A percentile compares a stretch with the other conserved stretches of the same genome.
phyloP scores from a whole-genome alignment of 768 basidiomycete species.

The Suillus subalutaceus region DNA sequence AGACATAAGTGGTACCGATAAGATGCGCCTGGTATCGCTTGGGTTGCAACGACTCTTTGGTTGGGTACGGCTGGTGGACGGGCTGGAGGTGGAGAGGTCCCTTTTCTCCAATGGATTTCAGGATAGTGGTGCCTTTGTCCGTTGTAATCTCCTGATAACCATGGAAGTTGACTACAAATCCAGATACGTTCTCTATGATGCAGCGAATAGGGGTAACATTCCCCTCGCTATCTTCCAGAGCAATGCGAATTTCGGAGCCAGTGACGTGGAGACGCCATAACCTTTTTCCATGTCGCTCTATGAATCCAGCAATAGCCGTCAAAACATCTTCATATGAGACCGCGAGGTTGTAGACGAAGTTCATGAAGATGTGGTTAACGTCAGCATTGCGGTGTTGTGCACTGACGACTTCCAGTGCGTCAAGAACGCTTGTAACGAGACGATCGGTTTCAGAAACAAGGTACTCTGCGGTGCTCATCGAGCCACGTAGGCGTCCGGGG shows the following conservation, averaged over 20 bases:
- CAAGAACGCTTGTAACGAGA: slow-evolving; percentile 89
- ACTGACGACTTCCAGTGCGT: slow-evolving; percentile 92
- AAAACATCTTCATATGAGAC: slow-evolving; percentile 97
- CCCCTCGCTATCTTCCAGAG: slow-evolving; percentile 92
- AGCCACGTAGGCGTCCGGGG: slow-evolving; percentile 89
- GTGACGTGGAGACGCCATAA: slow-evolving; percentile 98
- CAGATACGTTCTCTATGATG: slow-evolving; percentile 97
- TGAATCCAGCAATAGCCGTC: slow-evolving; percentile 97
- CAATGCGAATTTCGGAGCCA: slow-evolving; percentile 94
- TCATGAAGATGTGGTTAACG: slow-evolving; percentile 99
- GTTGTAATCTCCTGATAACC: slow-evolving; percentile 98
- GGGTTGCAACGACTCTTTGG: slow-evolving; percentile 97
- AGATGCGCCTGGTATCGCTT: slow-evolving; percentile 99
- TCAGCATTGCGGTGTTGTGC: slow-evolving; percentile 91
- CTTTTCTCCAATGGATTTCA: slow-evolving; percentile 98
- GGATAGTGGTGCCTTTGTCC: slow-evolving; percentile 91
- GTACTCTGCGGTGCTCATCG: slow-evolving; percentile 96
- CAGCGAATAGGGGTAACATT: slow-evolving; percentile 96
- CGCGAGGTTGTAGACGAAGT: slow-evolving; percentile 96
- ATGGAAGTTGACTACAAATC: slow-evolving; percentile 98
- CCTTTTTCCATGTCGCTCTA: slow-evolving; percentile 97
- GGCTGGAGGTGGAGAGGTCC: slow-evolving; percentile 96
- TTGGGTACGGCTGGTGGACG: slow-evolving; percentile 90
- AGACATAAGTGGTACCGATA: slow-evolving; percentile 97
- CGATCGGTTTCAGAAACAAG: slow-evolving; percentile 98